phyloP scores from a whole-genome alignment of 495 filamentous ascomycete species.

The Neurospora hispaniola region DNA sequence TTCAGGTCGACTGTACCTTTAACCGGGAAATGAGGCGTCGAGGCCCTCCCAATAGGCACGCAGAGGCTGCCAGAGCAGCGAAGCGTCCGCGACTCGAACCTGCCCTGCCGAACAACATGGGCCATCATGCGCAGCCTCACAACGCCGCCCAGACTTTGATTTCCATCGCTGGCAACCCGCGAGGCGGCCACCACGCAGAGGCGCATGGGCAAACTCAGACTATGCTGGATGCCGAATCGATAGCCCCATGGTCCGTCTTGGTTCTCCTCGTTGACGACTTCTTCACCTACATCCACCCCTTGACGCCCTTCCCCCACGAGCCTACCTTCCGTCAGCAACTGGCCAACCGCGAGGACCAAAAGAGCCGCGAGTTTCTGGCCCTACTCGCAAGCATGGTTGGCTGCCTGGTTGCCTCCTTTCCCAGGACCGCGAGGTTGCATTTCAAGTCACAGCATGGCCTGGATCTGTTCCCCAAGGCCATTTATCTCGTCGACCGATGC shows the following conservation, averaged over 20 bases:
- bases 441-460: conserved; percentile 48
- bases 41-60: conserved; percentile 78
- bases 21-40: conserved; percentile 66
- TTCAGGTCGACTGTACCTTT: conserved; percentile 80
- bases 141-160: conserved; percentile 40
- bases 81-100: conserved; percentile 54
- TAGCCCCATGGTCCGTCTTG: conserved; percentile 58
- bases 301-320: conserved; percentile 80
- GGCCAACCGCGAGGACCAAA: conserved; percentile 56
- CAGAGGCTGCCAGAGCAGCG: conserved; percentile 52
- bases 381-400: conserved; percentile 76
- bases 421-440: conserved; percentile 60
- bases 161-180: conserved; percentile 23
- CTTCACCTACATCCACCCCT: conserved; percentile 80
- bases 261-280: conserved; percentile 71
- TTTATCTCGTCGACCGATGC: conserved; percentile 62
- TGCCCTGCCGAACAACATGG: conserved; percentile 1
- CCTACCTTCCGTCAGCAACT: conserved; percentile 71
- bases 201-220: conserved; percentile 8
- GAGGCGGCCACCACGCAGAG: not conserved
- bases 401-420: conserved; percentile 66
- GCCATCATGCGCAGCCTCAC: conserved; percentile 25
- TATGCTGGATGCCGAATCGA: conserved; percentile 54
- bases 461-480: conserved; percentile 53
- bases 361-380: conserved; percentile 58